Base-by-base conservation (phyloP, 202 grass and related monocot species). In the Dendrocalamus latiflorus region DNA sequence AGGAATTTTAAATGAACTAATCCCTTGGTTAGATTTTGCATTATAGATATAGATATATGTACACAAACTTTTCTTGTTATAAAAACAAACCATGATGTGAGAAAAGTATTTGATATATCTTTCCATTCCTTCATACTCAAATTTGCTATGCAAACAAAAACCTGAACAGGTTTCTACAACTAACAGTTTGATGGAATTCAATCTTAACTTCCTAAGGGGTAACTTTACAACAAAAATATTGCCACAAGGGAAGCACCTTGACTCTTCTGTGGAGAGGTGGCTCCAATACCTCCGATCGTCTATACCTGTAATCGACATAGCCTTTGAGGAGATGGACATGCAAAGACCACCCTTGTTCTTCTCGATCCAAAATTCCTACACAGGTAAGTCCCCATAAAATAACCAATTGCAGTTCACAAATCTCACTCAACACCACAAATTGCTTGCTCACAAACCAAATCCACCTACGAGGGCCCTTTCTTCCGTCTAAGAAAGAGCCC, bases 211-310 rank as follows among this genome's bases (percentile, higher is more conserved):
- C 13, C 15, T 45, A 44, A 66, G 10, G 28, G 39, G 28, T 39
- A 67, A 47, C 12, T 75, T 57, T 17, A 68, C 6, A 37, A 4
- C 24, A 43, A 45, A 76, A 13, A 57, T 12, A 18, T 28, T 65
- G 37, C 17, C 6, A 15, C 21, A 28, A 44, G 33, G 1, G 18
- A 76, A 64, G 33, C 72, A 87, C 89, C 89, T 91, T 22, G 89
- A 91, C 75, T 87, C 89, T 65, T 87, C 81, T 6, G 89, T 91
- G 17, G 72, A 70, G 44, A 91, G 34, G 34, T 88, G 81, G 66
- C 82, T 91, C 89, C 81, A 91, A 45, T 91, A 91, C 78, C 84
- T 88, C 65, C 89, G 34, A 28, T 91, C 89, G 9, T 85, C 85
- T 30, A 87, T 85, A 16, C 89, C 81, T 5, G 85, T 91, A 63